A percentile compares a stretch with the other conserved stretches of the same genome.
Evolutionary conservation across 768 basidiomycete genomes (phyloP).

Genomic region (Tulasnella sp.): DNA sequence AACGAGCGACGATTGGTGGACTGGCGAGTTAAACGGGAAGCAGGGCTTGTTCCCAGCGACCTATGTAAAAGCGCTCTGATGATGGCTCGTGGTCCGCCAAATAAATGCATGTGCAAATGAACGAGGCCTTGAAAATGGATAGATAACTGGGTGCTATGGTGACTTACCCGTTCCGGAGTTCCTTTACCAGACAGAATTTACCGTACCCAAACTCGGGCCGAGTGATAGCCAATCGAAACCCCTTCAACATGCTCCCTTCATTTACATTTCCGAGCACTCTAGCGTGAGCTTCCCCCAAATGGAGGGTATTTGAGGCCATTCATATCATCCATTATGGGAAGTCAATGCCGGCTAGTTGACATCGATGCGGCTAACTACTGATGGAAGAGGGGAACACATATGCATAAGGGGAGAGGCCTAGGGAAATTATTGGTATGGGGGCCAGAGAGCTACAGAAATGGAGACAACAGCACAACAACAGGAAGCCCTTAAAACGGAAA

Average conservation of each 20-base stretch:
- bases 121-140: neutral
- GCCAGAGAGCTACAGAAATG: neutral
- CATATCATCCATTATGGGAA: neutral
- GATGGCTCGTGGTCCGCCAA: neutral
- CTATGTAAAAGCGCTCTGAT: slow-evolving; percentile 32
- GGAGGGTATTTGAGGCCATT: neutral
- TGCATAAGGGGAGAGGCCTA: neutral
- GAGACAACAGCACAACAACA: neutral
- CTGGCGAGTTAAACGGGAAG: slow-evolving; percentile 39
- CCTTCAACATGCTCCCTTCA: too few species aligned
- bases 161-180: neutral
- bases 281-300: neutral
- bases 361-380: neutral
- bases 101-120: neutral
- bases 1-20: slow-evolving; percentile 44
- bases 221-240: too few species aligned
- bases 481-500: neutral
- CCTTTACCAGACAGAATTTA: neutral
- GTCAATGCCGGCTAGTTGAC: neutral
- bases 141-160: neutral
- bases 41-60: slow-evolving; percentile 41
- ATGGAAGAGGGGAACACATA: neutral
- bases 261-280: too few species aligned
- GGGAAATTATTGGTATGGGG: neutral
- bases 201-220: too few species aligned